Evolutionary conservation across 176 grass and related monocot species (phyloP), one percentile per base, ranked within the genome.

Genomic region (Phragmites australis): DNA sequence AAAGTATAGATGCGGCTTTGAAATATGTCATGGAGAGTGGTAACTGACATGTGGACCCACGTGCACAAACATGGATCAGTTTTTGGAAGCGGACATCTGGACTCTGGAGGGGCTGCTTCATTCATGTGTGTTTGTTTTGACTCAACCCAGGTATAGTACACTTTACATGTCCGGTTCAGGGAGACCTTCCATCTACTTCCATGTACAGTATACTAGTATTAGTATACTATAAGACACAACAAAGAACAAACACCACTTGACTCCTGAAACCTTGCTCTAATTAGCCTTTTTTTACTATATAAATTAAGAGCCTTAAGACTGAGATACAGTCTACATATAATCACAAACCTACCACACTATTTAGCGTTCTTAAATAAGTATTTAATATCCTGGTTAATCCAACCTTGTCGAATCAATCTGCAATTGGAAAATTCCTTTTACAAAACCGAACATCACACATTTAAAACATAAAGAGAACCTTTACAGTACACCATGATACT

Each of bases 311-410:
- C 19, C 53, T 71, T 32, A 51, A 18, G 25, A 37, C 17, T 10
- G 21, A 63, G 68, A 79, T 72, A 79, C 56, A 47, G 34, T 72
- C 34, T 79, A 53, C 31, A 45, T 4, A 2, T 57, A 26, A 21
- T 25, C 29, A 14, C n/a, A n/a, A n/a, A n/a, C n/a, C n/a, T n/a
- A n/a, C n/a, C n/a, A n/a, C n/a, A n/a, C n/a, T n/a, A n/a, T n/a
- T n/a, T n/a, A n/a, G n/a, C n/a, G n/a, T n/a, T n/a, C n/a, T n/a
- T n/a, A n/a, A n/a, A n/a, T n/a, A n/a, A n/a, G n/a, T n/a, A n/a
- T n/a, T n/a, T n/a, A n/a, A n/a, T n/a, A n/a, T n/a, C n/a, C n/a
- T n/a, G n/a, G n/a, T n/a, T n/a, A n/a, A n/a, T n/a, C n/a, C n/a
- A n/a, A n/a, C n/a, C n/a, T n/a, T n/a, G n/a, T n/a, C n/a, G n/a